Percentiles rank a stretch among this genome's conserved stretches.
Evolutionary conservation across 2,329 filamentous ascomycete genomes (phyloP).

Genomic region (Aspergillus brasiliensis): DNA sequence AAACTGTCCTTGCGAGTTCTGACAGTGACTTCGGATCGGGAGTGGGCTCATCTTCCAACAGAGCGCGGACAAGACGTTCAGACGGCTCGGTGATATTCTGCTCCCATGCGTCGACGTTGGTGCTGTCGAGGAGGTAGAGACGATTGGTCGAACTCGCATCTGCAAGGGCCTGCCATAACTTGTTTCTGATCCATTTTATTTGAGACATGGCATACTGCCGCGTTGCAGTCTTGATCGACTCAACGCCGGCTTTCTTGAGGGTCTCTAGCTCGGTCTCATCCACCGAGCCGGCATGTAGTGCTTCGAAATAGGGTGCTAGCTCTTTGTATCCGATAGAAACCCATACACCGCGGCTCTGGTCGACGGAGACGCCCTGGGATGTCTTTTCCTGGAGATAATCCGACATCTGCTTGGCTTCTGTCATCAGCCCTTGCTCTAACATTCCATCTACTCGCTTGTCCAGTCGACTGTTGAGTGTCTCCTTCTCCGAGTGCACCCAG

Average conservation of each 20-base stretch:
- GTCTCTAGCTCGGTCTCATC: slow-evolving; percentile 51
- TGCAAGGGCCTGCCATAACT: slow-evolving; percentile 70
- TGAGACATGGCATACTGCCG: slow-evolving; percentile 86
- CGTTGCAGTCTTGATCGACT: slow-evolving; percentile 79
- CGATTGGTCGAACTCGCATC: slow-evolving; percentile 56
- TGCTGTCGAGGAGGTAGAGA: slow-evolving; percentile 81
- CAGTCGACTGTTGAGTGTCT: slow-evolving; percentile 69
- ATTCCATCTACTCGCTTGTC: slow-evolving; percentile 81
- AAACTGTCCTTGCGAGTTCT: slow-evolving; percentile 56
- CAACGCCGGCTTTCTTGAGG: slow-evolving; percentile 63
- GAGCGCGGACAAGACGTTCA: slow-evolving; percentile 60
- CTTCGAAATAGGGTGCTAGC: slow-evolving; percentile 70
- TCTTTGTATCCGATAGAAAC: slow-evolving; percentile 96
- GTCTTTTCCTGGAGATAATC: slow-evolving; percentile 50
- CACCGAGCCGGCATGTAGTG: slow-evolving; percentile 36
- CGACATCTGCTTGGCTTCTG: slow-evolving; percentile 61
- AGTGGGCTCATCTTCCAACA: slow-evolving; percentile 61
- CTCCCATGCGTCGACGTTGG: slow-evolving; percentile 64
- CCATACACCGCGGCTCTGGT: slow-evolving; percentile 85
- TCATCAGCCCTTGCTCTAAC: slow-evolving; percentile 67
- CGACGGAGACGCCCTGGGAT: slow-evolving; percentile 57
- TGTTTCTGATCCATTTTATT: slow-evolving; percentile 81
- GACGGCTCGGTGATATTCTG: slow-evolving; percentile 68
- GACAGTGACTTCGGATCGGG: slow-evolving; percentile 62
- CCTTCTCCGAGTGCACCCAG: slow-evolving; percentile 79